A percentile compares a stretch with the other conserved stretches of the same genome.
Conservation (phyloP, 2,329 filamentous ascomycete genomes). For the Mycocentrospora acerina region DNA sequence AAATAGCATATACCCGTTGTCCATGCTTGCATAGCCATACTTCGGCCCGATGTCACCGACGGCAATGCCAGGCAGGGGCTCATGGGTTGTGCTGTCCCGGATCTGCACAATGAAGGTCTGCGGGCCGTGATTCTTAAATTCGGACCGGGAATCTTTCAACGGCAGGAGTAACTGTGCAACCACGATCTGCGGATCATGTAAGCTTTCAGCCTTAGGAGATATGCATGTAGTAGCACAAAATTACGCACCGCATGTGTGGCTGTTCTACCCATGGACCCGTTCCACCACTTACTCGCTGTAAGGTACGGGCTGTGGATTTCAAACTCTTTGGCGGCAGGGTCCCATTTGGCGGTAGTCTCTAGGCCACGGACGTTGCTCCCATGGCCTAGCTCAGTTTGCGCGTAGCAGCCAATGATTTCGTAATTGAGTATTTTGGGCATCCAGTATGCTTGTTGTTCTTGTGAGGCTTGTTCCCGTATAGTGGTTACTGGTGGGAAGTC, state of each 20-base stretch:
- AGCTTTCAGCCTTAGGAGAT: slow-evolving; percentile 5
- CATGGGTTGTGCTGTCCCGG: slow-evolving; percentile 51
- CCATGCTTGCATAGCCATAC: slow-evolving; percentile 56
- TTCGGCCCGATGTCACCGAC: slow-evolving; percentile 60
- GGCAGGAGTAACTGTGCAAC: slow-evolving; percentile 55
- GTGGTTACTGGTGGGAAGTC: slow-evolving; percentile 40
- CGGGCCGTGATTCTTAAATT: slow-evolving; percentile 51
- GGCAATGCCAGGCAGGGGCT: slow-evolving; percentile 50
- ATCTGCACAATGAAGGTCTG: slow-evolving; percentile 57
- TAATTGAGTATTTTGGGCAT: slow-evolving; percentile 51
- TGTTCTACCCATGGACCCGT: slow-evolving; percentile 55
- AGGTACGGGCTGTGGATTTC: slow-evolving; percentile 54
- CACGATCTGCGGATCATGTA: slow-evolving; percentile 43
- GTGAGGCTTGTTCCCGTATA: slow-evolving; percentile 52
- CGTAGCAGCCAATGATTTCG: slow-evolving; percentile 56
- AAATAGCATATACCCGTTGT: slow-evolving; percentile 58
- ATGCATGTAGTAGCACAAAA: slow-evolving; percentile 3
- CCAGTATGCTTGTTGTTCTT: slow-evolving; percentile 53
- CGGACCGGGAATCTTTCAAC: slow-evolving; percentile 17
- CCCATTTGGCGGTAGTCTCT: slow-evolving; percentile 52
- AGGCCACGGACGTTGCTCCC: slow-evolving; percentile 56
- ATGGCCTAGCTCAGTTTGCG: slow-evolving; percentile 55
- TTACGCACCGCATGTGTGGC: slow-evolving; percentile 52
- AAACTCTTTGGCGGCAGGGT: slow-evolving; percentile 49
- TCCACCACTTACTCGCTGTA: slow-evolving; percentile 59